phyloP scores from a whole-genome alignment of 164 flowering plant genomes.

The Paratinospora sagittata region DNA sequence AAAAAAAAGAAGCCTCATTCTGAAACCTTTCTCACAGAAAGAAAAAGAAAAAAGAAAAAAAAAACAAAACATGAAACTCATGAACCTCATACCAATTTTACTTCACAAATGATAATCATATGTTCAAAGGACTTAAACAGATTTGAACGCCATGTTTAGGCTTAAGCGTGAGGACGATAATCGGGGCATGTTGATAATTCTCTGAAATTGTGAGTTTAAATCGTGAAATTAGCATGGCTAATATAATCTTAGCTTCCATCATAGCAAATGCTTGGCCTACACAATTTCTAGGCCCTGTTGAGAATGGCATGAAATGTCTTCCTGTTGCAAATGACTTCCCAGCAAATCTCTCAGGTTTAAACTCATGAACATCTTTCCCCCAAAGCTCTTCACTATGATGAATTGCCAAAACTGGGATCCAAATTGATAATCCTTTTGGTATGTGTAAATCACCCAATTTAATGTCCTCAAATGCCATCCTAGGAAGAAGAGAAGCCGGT shows the following conservation, averaged over 20 bases:
- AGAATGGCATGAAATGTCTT: conserved; percentile 76
- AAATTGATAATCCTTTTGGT: conserved; percentile 79
- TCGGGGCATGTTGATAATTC: conserved; percentile 83
- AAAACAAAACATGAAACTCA: conserved; percentile 3
- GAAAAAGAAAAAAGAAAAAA: background rate
- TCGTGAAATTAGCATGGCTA: conserved; percentile 57
- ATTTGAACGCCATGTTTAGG: conserved; percentile 92
- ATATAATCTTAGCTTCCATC: conserved; percentile 84
- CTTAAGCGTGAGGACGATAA: conserved; percentile 64
- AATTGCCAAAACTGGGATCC: conserved; percentile 89
- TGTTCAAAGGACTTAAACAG: conserved; percentile 44
- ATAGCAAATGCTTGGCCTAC: conserved; percentile 83
- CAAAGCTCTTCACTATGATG: conserved; percentile 78
- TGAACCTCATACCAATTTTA: background rate
- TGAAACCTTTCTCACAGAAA: too few relatives aligned
- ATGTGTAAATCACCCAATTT: conserved; percentile 71
- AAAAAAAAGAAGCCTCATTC: conserved; percentile 5
- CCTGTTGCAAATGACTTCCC: conserved; percentile 38
- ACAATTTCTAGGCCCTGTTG: conserved; percentile 80
- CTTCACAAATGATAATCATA: conserved; percentile 5
- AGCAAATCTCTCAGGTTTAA: conserved; percentile 77
- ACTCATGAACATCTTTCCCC: conserved; percentile 88
- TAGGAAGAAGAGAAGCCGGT: conserved; percentile 70
- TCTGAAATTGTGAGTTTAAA: conserved; percentile 68
- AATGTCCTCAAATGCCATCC: conserved; percentile 83